phyloP scores from a whole-genome alignment of 2,329 filamentous ascomycete species.

The Penicillium sp. region DNA sequence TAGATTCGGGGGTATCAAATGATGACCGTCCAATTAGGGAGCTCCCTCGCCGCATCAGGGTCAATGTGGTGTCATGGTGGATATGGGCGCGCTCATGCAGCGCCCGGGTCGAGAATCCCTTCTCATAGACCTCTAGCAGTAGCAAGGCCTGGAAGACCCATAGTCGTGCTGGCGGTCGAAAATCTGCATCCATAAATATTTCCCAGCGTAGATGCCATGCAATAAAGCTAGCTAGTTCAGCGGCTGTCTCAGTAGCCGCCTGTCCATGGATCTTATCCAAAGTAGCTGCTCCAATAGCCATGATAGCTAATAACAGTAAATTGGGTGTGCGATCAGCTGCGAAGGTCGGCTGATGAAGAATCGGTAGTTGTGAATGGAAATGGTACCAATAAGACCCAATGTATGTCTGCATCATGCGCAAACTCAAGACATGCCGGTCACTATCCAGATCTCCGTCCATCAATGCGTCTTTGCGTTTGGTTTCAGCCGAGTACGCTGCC shows the following conservation, averaged over 20 bases:
- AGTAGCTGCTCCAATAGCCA: constrained; percentile 88
- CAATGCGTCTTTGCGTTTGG: constrained; percentile 73
- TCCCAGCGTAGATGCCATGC: constrained; percentile 95
- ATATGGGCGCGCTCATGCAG: constrained; percentile 95
- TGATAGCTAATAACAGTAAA: constrained; percentile 80
- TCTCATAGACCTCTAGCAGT: constrained; percentile 90
- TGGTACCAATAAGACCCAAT: constrained; percentile 92
- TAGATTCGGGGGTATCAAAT: constrained; percentile 78
- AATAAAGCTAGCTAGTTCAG: constrained; percentile 82
- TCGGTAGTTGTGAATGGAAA: constrained; percentile 91
- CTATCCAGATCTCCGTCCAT: constrained; percentile 73
- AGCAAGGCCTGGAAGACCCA: constrained; percentile 95
- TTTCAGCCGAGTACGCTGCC: constrained; percentile 69
- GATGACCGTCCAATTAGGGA: constrained; percentile 85
- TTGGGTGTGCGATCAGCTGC: constrained; percentile 83
- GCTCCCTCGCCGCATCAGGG: constrained; percentile 88
- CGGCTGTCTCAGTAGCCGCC: constrained; percentile 72
- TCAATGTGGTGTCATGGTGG: constrained; percentile 93
- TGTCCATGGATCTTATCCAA: constrained; percentile 79
- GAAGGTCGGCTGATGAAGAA: constrained; percentile 92
- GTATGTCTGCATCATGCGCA: constrained; percentile 94
- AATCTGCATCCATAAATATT: constrained; percentile 88
- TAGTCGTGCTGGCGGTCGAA: constrained; percentile 86
- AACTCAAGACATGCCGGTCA: constrained; percentile 67
- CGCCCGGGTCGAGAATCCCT: constrained; percentile 92